phyloP scores from a whole-genome alignment of 441 rosid genomes.

The Populus hybrid region DNA sequence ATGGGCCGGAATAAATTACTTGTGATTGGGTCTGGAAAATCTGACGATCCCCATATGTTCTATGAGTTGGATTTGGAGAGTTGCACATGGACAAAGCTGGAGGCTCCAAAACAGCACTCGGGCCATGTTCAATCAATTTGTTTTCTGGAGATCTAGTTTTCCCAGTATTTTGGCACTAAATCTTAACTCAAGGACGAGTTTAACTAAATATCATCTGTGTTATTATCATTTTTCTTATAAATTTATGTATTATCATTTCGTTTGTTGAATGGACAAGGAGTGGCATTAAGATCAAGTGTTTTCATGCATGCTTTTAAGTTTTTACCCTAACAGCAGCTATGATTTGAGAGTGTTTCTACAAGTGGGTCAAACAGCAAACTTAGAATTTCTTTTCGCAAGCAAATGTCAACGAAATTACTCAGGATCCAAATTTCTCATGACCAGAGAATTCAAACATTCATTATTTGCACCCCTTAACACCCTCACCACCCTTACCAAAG shows the following conservation, averaged over 20 bases:
- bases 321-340: too few relatives aligned
- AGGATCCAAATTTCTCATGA: too few relatives aligned
- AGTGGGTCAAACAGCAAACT: too few relatives aligned
- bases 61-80: conserved; percentile 37
- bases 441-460: too few relatives aligned
- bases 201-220: background rate
- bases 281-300: background rate
- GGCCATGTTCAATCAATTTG: conserved; percentile 70
- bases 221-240: too few relatives aligned
- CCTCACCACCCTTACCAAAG: too few relatives aligned
- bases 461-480: too few relatives aligned
- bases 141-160: conserved; percentile 39
- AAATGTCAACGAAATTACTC: too few relatives aligned
- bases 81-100: conserved; percentile 40
- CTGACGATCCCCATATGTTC: conserved; percentile 31
- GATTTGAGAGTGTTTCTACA: too few relatives aligned
- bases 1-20: conserved; percentile 36
- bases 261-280: background rate
- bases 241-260: background rate
- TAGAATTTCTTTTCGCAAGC: too few relatives aligned
- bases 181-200: background rate
- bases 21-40: conserved; percentile 49
- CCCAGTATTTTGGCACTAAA: background rate
- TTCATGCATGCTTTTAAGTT: too few relatives aligned
- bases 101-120: conserved; percentile 19